These are phyloP conservation scores for Zygoascus sp. DNA, from an alignment of 1,139 yeast genomes.

Conservation along the genomic window DNA sequence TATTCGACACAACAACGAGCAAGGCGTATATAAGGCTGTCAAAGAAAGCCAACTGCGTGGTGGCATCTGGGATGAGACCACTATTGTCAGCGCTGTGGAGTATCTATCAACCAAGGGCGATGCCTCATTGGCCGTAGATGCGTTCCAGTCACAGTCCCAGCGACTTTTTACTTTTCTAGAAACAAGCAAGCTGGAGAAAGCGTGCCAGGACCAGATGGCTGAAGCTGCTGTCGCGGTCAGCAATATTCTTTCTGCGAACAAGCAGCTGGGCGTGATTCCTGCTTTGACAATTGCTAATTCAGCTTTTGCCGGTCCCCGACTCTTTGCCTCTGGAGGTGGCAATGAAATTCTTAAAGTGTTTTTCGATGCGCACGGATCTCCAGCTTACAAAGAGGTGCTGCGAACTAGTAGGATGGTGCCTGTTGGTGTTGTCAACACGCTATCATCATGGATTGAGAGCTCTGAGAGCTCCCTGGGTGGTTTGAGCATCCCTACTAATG, in stretches of 20 bases:
- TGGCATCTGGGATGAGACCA: conserved; percentile 34
- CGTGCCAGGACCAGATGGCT: conserved; percentile 12
- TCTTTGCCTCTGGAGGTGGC: conserved; percentile 20
- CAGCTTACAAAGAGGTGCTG: conserved; percentile 10
- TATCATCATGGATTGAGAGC: conserved; percentile 25
- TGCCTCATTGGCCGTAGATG: conserved; percentile 23
- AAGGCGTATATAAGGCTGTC: conserved; percentile 29
- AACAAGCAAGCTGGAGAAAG: conserved; percentile 8
- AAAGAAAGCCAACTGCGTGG: conserved; percentile 32
- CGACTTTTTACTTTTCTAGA: conserved; percentile 16
- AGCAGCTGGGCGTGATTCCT: conserved; percentile 14
- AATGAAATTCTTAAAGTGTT: conserved; percentile 21
- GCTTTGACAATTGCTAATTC: conserved; percentile 22
- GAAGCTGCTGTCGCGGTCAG: conserved; percentile 20
- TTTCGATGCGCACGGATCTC: conserved; percentile 9
- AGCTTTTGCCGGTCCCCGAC: conserved; percentile 22
- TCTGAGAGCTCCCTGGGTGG: conserved; percentile 24
- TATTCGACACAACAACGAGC: conserved; percentile 19
- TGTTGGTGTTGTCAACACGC: conserved; percentile 23
- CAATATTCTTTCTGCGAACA: conserved; percentile 14
- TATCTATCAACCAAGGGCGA: conserved; percentile 23
- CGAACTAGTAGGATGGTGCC: conserved; percentile 14
- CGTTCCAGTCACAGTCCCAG: conserved; percentile 24
- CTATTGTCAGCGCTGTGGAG: conserved; percentile 25
- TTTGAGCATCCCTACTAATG: conserved; percentile 24